phyloP scores from a whole-genome alignment of 73 alveolate species.

The Loxodes magnus region DNA sequence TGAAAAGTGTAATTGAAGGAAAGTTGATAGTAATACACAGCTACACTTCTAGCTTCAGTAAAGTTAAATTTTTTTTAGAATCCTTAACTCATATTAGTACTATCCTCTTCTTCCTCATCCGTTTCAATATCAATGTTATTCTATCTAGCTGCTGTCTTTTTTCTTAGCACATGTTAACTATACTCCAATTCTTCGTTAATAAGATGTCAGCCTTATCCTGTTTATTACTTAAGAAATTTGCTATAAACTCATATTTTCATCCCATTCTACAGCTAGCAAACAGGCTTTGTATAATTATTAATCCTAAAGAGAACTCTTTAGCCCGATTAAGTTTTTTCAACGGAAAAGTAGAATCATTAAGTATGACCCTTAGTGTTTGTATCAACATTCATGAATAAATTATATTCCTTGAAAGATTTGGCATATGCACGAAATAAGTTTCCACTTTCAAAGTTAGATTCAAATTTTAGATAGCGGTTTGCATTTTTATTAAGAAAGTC shows the following conservation, averaged over 20 bases:
- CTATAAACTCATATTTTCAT: slow-evolving; percentile 19
- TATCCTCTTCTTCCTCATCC: too few species aligned
- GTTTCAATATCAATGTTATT: too few species aligned
- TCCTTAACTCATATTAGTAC: too few species aligned
- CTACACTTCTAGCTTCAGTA: too few species aligned
- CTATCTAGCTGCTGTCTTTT: too few species aligned
- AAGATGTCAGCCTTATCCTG: too few species aligned
- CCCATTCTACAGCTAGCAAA: slow-evolving; percentile 60
- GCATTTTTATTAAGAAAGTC: too few species aligned
- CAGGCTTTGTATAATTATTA: slow-evolving; percentile 58
- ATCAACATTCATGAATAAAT: slow-evolving; percentile 59
- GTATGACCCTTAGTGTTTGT: slow-evolving; percentile 74
- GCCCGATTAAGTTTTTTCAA: slow-evolving; percentile 44
- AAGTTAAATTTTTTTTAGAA: too few species aligned
- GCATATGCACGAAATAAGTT: slow-evolving; percentile 7
- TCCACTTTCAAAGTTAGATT: slow-evolving; percentile 17
- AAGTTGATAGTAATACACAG: slow-evolving; percentile 14
- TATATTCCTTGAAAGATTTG: slow-evolving; percentile 32
- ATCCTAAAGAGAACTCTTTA: too few species aligned
- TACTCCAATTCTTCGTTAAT: too few species aligned
- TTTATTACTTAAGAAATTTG: too few species aligned
- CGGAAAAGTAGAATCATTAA: slow-evolving; percentile 73
- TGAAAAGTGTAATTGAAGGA: slow-evolving; percentile 41
- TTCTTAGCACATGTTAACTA: too few species aligned
- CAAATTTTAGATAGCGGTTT: slow-evolving; percentile 8